phyloP scores from a whole-genome alignment of 208 protist species.

The Trypanosoma melophagium region DNA sequence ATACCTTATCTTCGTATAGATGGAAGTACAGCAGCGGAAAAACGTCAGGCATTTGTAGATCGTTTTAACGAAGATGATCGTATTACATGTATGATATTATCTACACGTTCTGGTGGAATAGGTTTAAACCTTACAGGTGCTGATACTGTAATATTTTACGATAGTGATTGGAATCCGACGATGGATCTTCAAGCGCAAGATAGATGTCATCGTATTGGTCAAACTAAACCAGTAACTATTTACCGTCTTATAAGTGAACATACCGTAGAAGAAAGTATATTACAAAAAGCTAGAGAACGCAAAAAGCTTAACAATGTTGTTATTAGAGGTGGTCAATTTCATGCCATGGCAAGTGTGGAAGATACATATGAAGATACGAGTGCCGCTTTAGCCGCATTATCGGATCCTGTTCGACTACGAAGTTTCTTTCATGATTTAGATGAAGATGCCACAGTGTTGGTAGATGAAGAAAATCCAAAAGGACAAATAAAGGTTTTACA shows the following conservation, averaged over 20 bases:
- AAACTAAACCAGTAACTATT: slow-evolving; percentile 96
- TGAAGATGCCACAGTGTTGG: slow-evolving; percentile 69
- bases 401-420: slow-evolving; percentile 68
- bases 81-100: slow-evolving; percentile 98
- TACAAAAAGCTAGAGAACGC: slow-evolving; percentile 94
- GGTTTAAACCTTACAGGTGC: slow-evolving; percentile 99
- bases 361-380: slow-evolving; percentile 60
- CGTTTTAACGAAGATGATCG: slow-evolving; percentile 91
- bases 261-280: slow-evolving; percentile 97
- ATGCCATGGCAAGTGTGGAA: slow-evolving; percentile 67
- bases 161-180: slow-evolving; percentile 99
- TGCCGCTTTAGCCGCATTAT: slow-evolving; percentile 68
- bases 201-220: slow-evolving; percentile 97
- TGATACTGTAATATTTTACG: slow-evolving; percentile 99
- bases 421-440: slow-evolving; percentile 89
- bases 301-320: slow-evolving; percentile 94
- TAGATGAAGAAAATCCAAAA: background rate
- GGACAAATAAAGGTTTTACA: background rate
- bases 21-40: slow-evolving; percentile 89
- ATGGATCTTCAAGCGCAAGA: slow-evolving; percentile 98
- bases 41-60: slow-evolving; percentile 92
- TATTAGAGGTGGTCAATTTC: slow-evolving; percentile 94
- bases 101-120: slow-evolving; percentile 96
- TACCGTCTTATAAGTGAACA: slow-evolving; percentile 95
- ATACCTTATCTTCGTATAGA: slow-evolving; percentile 95